Conservation (phyloP, 352 stramenopile species). For the Phytophthora macrochlamydospora region DNA sequence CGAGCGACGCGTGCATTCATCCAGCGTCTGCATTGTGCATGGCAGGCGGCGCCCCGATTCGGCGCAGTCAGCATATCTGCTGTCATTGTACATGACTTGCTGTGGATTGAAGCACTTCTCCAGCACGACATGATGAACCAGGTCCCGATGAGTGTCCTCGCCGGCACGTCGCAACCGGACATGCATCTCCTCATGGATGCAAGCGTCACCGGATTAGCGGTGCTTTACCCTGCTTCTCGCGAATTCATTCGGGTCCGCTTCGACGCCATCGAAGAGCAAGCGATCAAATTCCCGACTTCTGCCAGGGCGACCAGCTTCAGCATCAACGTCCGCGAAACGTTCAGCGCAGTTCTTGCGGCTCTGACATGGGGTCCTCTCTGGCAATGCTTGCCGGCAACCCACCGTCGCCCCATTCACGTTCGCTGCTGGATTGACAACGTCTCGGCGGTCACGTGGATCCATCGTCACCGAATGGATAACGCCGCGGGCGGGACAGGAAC, state of each 20-base stretch:
- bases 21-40: constrained; percentile 9
- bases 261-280: not conserved
- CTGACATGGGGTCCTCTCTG: not conserved
- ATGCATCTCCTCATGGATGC: constrained; percentile 17
- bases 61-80: not conserved
- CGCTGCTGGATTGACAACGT: constrained; percentile 8
- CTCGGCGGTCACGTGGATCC: not conserved
- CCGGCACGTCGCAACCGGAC: not conserved
- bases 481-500: not conserved
- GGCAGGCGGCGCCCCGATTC: not conserved
- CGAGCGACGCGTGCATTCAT: constrained; percentile 16
- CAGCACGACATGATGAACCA: not conserved
- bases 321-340: not conserved
- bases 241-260: constrained; percentile 15
- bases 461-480: not conserved
- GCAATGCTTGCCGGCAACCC: not conserved
- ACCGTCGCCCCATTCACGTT: not conserved
- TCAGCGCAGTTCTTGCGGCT: constrained; percentile 2
- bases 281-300: not conserved
- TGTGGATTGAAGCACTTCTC: constrained; percentile 10
- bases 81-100: not conserved
- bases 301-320: not conserved
- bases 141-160: constrained; percentile 5
- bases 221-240: constrained; percentile 3
- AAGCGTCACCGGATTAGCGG: not conserved